Percentiles rank a stretch among this genome's conserved stretches.
phyloP scores from a whole-genome alignment of 2,329 filamentous ascomycete genomes.

The Alternaria sp. region DNA sequence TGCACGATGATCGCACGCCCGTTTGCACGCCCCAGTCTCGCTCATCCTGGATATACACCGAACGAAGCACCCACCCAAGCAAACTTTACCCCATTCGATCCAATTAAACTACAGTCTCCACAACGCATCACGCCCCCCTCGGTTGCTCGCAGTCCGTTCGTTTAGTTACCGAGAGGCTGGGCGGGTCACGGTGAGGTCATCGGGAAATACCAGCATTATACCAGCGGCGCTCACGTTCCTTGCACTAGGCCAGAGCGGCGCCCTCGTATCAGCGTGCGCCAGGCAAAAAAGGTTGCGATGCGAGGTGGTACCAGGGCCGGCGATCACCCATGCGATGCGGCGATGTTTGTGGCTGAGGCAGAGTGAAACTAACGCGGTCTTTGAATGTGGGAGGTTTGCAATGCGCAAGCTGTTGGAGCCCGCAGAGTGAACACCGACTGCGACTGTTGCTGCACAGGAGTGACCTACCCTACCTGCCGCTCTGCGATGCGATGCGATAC shows the following conservation, averaged over 20 bases:
- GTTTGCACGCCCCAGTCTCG: slow-evolving; percentile 12
- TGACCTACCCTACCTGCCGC: neutral
- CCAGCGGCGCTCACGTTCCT: slow-evolving; percentile 2
- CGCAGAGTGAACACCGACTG: neutral
- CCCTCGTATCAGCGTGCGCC: neutral
- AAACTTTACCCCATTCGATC: slow-evolving; percentile 3
- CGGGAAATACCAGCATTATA: slow-evolving; percentile 2
- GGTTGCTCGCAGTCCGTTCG: neutral
- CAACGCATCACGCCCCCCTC: neutral
- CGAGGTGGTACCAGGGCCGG: neutral
- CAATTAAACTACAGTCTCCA: neutral
- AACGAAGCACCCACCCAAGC: neutral
- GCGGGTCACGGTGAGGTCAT: slow-evolving; percentile 13
- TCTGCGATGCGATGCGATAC: neutral
- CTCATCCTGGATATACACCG: neutral
- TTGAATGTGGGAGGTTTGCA: neutral
- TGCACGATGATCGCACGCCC: slow-evolving; percentile 17
- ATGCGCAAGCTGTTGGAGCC: neutral
- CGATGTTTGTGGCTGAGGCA: neutral
- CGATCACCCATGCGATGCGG: neutral
- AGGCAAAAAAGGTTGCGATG: neutral
- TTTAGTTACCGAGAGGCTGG: neutral
- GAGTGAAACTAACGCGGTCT: neutral
- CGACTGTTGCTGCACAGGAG: neutral
- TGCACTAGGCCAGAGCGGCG: slow-evolving; percentile 1